phyloP scores from a whole-genome alignment of 2,329 filamentous ascomycete species.

The Alternaria gaisen region DNA sequence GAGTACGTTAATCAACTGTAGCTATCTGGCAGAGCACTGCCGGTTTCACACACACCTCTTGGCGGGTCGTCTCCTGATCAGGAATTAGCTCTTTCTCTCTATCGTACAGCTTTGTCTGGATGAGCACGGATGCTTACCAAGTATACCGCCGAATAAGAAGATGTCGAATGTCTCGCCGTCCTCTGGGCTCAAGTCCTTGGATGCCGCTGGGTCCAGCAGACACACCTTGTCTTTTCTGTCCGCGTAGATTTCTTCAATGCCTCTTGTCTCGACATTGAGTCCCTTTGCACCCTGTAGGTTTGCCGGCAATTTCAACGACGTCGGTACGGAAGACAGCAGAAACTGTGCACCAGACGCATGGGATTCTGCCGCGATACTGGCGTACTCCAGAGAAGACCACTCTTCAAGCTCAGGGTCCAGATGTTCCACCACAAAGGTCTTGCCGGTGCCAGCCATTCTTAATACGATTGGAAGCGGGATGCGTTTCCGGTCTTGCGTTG shows the following conservation, averaged over 20 bases:
- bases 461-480: constrained; percentile 21
- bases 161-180: constrained; percentile 86
- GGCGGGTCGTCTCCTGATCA: constrained; percentile 86
- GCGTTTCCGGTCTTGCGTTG: constrained; percentile 19
- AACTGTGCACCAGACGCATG: constrained; percentile 72
- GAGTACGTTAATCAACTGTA: constrained; percentile 30
- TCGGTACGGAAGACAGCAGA: constrained; percentile 81
- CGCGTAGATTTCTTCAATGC: constrained; percentile 84
- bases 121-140: constrained; percentile 67
- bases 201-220: constrained; percentile 85
- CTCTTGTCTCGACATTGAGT: constrained; percentile 75
- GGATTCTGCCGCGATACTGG: constrained; percentile 84
- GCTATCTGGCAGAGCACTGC: neutral
- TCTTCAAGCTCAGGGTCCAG: constrained; percentile 91
- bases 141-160: constrained; percentile 94
- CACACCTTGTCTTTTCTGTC: constrained; percentile 80
- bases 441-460: constrained; percentile 52
- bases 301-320: constrained; percentile 66
- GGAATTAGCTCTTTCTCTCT: constrained; percentile 31
- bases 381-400: constrained; percentile 95
- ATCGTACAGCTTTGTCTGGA: neutral
- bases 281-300: constrained; percentile 68
- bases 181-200: constrained; percentile 80
- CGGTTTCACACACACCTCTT: constrained; percentile 69
- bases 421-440: constrained; percentile 95